A percentile compares a stretch with the other conserved stretches of the same genome.
Evolutionary conservation across 1,284 basidiomycete species (phyloP).

Genomic region (Puccinia hordei): DNA sequence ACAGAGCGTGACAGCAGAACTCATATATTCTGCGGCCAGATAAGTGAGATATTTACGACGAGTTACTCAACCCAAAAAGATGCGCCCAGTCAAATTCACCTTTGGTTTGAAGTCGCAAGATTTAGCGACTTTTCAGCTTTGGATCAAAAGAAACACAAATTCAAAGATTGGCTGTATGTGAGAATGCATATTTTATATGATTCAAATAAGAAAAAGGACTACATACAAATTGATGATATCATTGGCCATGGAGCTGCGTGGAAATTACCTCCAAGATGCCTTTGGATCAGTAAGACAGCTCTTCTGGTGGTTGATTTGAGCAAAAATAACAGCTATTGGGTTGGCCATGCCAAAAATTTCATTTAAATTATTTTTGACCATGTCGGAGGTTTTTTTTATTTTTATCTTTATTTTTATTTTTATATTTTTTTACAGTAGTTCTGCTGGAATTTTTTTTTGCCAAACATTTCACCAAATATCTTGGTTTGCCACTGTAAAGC

Average conservation of each 20-base stretch:
- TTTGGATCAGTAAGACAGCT: conserved; percentile 9
- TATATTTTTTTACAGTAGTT: no score
- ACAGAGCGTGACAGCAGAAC: no score
- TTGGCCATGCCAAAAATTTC: no score
- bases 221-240: conserved; percentile 16
- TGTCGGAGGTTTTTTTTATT: no score
- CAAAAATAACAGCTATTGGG: neutral
- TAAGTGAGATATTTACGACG: conserved; percentile 34
- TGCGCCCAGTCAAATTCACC: conserved; percentile 5
- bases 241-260: conserved; percentile 18
- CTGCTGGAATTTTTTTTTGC: no score
- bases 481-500: no score
- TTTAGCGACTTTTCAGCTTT: conserved; percentile 7
- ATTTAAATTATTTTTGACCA: no score
- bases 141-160: conserved; percentile 28
- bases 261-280: neutral
- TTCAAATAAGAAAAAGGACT: conserved; percentile 14
- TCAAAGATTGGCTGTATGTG: conserved; percentile 19
- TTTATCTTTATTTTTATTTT: no score
- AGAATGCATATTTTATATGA: conserved; percentile 7
- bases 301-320: conserved; percentile 32
- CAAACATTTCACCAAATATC: no score
- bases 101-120: conserved; percentile 24
- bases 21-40: neutral
- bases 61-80: neutral